phyloP scores from a whole-genome alignment of 148 eudicot species.

The Persicaria maculosa region DNA sequence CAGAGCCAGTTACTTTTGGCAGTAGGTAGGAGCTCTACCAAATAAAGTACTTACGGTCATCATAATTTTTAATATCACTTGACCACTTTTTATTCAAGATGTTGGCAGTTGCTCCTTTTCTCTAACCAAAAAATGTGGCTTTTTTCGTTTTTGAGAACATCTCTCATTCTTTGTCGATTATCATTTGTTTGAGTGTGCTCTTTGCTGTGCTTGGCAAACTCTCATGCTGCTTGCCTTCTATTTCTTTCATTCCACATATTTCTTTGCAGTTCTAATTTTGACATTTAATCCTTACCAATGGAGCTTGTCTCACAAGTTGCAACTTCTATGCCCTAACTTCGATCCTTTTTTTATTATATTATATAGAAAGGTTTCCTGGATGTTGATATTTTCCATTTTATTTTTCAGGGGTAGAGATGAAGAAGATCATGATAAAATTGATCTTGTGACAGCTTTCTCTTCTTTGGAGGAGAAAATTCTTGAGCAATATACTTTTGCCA shows the following conservation, averaged over 20 bases:
- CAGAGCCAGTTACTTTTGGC: not conserved
- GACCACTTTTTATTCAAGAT: not conserved
- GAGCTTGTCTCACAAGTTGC: not conserved
- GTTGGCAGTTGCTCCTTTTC: not conserved
- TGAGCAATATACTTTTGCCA: constrained; percentile 74
- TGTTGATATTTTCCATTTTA: not conserved
- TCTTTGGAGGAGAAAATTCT: constrained; percentile 92
- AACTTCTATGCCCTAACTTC: not conserved
- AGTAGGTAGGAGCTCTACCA: not conserved
- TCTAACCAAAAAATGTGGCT: not conserved
- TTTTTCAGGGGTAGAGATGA: constrained; percentile 56
- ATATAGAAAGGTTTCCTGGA: not conserved
- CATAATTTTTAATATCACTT: not conserved
- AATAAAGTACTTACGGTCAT: not conserved
- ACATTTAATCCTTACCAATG: not conserved
- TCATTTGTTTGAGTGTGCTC: not conserved
- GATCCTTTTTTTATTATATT: not conserved
- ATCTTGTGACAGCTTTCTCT: constrained; percentile 69
- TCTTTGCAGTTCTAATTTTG: too few species aligned
- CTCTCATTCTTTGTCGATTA: not conserved
- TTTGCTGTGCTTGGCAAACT: not conserved
- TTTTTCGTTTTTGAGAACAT: too few species aligned
- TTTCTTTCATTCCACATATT: too few species aligned
- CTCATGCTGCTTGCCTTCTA: too few species aligned
- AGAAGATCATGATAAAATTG: constrained; percentile 68